Evolutionary conservation across 768 basidiomycete species (phyloP).

Genomic region (Lactarius pseudohatsudake): DNA sequence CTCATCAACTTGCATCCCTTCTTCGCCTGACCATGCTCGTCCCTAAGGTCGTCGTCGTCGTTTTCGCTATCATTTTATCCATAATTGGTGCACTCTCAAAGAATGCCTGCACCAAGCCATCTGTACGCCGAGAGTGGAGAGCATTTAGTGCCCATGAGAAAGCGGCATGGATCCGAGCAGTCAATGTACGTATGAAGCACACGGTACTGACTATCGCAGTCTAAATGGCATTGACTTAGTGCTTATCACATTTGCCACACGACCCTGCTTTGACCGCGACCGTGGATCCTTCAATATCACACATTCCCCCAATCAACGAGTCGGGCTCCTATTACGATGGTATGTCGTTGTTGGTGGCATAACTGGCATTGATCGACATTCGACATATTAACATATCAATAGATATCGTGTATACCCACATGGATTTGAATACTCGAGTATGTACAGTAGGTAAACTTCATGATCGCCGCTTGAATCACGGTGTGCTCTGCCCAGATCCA

Average conservation of each 20-base stretch:
- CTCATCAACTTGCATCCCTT: background rate
- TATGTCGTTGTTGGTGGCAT: background rate
- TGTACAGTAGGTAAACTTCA: background rate
- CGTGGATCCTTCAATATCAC: conserved; percentile 19
- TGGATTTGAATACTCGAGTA: conserved; percentile 31
- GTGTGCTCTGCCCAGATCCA: conserved; percentile 29
- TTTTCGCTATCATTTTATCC: conserved; percentile 2
- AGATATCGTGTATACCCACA: conserved; percentile 33
- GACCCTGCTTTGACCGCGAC: conserved; percentile 21
- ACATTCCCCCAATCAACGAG: conserved; percentile 25
- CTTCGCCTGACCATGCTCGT: conserved; percentile 3
- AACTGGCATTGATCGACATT: background rate
- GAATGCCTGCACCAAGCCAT: conserved; percentile 25
- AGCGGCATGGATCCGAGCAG: conserved; percentile 32
- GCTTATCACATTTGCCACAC: conserved; percentile 28
- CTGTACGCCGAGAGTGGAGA: conserved; percentile 33
- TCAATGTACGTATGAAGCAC: conserved; percentile 28
- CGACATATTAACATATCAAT: background rate
- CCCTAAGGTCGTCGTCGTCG: background rate
- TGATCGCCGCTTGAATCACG: background rate
- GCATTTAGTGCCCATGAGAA: conserved; percentile 23
- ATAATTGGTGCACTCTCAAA: background rate
- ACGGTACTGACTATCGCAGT: background rate
- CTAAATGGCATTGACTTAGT: conserved; percentile 11
- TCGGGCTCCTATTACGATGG: conserved; percentile 30